Conservation (phyloP, 2,329 filamentous ascomycete species). For the Salinomyces thailandicus region DNA sequence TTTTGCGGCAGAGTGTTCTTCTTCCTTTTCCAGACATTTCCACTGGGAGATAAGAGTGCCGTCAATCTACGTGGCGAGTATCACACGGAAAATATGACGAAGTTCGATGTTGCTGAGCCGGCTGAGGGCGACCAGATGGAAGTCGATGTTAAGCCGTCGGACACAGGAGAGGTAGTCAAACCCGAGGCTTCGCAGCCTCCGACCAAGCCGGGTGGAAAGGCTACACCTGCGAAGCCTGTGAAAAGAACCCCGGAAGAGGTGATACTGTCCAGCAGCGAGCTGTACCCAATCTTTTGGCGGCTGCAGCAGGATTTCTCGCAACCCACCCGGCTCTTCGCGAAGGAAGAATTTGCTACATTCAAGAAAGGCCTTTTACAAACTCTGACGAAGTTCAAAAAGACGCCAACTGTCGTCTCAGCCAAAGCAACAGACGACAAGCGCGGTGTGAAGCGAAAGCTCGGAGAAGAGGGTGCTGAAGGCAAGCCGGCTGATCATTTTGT, state of each 20-base stretch:
- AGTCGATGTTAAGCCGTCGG: constrained; percentile 39
- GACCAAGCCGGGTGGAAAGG: constrained; percentile 19
- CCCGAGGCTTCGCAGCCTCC: constrained; percentile 16
- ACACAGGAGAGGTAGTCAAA: constrained; percentile 6
- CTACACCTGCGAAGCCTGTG: constrained; percentile 13
- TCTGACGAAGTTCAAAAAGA: constrained; percentile 63
- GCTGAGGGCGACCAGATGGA: constrained; percentile 48
- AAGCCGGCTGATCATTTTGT: constrained; percentile 48
- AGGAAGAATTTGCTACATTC: constrained; percentile 57
- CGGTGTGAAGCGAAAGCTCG: constrained; percentile 57
- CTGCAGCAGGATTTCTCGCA: constrained; percentile 87
- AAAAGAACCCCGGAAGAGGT: constrained; percentile 33
- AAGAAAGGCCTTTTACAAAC: constrained; percentile 53
- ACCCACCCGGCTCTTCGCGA: constrained; percentile 66
- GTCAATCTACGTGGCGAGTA: constrained; percentile 95
- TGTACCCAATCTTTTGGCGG: constrained; percentile 92
- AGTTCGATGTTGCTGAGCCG: constrained; percentile 52
- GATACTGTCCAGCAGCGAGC: constrained; percentile 51
- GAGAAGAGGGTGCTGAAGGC: constrained; percentile 18
- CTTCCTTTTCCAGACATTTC: constrained; percentile 96
- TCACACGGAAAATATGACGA: constrained; percentile 87
- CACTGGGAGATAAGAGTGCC: constrained; percentile 89
- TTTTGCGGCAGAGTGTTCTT: constrained; percentile 98
- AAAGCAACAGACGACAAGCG: constrained; percentile 56
- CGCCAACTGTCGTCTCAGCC: constrained; percentile 57